Evolutionary conservation across 345 rosid genomes (phyloP), one percentile per base, ranked within the genome.

Genomic region (Durio zibethinus): DNA sequence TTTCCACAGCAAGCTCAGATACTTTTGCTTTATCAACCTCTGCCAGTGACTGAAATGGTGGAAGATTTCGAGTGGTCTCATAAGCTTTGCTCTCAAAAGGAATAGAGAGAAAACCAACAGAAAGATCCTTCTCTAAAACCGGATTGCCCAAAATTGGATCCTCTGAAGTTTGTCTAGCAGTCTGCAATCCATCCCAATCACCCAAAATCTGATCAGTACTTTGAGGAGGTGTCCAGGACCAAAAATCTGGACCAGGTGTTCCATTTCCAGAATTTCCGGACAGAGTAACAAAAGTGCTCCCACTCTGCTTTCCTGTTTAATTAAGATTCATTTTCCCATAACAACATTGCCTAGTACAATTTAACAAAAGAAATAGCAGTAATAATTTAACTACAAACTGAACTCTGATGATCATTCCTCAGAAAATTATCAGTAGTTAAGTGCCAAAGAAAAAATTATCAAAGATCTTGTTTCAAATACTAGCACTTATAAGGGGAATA

Each of bases 161-260:
- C 15, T 63, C 75, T 3, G 82, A 66, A 76, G 93, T 36, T 63
- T 83, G 72, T 21, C 43, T 75, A 43, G 81, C 80, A 56, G 72
- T 64, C 80, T 62, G 80, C 80, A 85, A 63, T 27, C 79, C 80
- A 16, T 57, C 43, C 4, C 9, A 52, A 65, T 43, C 80, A 76
- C 47, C 78, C 7, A 79, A 61, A 69, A 36, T 82, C 25, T 69
- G 56, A 29, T 81, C 88, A 38, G 67, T 79, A 16, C 50, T 82
- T 47, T 81, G 73, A 81, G 94, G 91, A 68, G 97, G 98, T 1
- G 90, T 74, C 98, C 98, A 91, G 10, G 97, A 90, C 98, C 97
- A 94, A 84, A 94, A 94, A 77, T 94, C 97, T 0, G 98, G 98
- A 73, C 98, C 97, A 33, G 97, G 97, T 31, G 89, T 86, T 77